Evolutionary conservation across 495 filamentous ascomycete genomes (phyloP).

Genomic region (Talaromyces stipitatus): DNA sequence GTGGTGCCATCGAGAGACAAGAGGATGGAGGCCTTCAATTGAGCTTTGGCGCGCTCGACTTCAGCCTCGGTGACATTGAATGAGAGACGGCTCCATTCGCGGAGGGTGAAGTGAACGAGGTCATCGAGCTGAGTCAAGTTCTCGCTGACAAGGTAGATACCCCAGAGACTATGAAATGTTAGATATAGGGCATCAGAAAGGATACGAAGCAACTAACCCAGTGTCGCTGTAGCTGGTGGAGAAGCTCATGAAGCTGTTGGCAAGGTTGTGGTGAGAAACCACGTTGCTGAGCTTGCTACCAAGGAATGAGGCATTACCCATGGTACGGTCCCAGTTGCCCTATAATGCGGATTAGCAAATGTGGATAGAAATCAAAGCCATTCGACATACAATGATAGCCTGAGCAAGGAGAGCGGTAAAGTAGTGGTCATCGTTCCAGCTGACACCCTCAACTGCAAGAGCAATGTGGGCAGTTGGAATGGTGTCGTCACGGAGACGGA

Average conservation of each 20-base stretch:
- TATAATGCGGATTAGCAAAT: neutral
- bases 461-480: slow-evolving; percentile 95
- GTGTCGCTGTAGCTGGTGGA: slow-evolving; percentile 99
- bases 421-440: slow-evolving; percentile 98
- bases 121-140: slow-evolving; percentile 83
- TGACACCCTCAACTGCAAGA: slow-evolving; percentile 97
- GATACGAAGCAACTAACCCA: slow-evolving; percentile 75
- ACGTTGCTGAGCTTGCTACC: slow-evolving; percentile 95
- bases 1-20: slow-evolving; percentile 96
- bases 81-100: slow-evolving; percentile 93
- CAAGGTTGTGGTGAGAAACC: slow-evolving; percentile 85
- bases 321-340: slow-evolving; percentile 98
- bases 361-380: neutral
- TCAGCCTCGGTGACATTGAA: slow-evolving; percentile 80
- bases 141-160: slow-evolving; percentile 96
- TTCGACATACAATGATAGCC: slow-evolving; percentile 62
- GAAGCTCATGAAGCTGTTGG: slow-evolving; percentile 99
- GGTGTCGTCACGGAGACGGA: slow-evolving; percentile 91
- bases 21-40: slow-evolving; percentile 96
- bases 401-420: slow-evolving; percentile 96
- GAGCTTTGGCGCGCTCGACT: slow-evolving; percentile 96
- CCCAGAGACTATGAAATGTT: slow-evolving; percentile 70
- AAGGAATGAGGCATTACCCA: slow-evolving; percentile 92
- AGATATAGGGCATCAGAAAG: too few relatives aligned
- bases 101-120: slow-evolving; percentile 93